These are phyloP conservation scores for Thalassiosira livingstoniorum DNA, from an alignment of 352 stramenopile genomes.

Conservation along the genomic window DNA sequence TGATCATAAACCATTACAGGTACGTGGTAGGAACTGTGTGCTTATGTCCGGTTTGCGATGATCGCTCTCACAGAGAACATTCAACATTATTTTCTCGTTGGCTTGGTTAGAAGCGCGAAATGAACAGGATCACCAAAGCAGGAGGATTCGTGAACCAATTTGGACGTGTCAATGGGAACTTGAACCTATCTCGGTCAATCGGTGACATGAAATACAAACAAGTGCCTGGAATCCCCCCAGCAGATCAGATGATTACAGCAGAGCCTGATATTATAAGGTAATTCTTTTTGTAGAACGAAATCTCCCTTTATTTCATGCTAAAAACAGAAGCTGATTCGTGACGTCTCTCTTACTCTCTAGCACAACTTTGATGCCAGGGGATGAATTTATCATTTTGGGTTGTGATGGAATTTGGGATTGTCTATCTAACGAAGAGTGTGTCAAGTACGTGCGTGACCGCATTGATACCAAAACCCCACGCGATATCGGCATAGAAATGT, in stretches of 20 bases:
- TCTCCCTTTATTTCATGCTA: conserved; percentile 7
- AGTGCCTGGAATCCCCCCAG: conserved; percentile 74
- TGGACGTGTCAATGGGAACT: conserved; percentile 90
- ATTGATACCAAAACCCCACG: conserved; percentile 76
- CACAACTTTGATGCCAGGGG: conserved; percentile 66
- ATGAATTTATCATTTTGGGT: conserved; percentile 89
- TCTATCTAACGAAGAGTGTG: conserved; percentile 88
- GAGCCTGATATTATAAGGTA: conserved; percentile 88
- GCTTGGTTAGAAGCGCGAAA: conserved; percentile 64
- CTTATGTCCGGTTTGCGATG: too few species aligned
- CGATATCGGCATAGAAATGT: conserved; percentile 86
- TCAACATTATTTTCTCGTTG: neutral
- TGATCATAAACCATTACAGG: conserved; percentile 86
- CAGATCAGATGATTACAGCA: conserved; percentile 90
- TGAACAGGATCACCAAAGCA: conserved; percentile 83
- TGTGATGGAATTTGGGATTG: conserved; percentile 92
- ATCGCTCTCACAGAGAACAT: too few species aligned
- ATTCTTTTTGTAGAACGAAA: conserved; percentile 25
- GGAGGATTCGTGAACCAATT: conserved; percentile 89
- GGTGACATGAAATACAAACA: conserved; percentile 91
- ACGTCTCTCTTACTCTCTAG: conserved; percentile 27
- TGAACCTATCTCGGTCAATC: conserved; percentile 90
- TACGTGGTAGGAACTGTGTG: conserved; percentile 26
- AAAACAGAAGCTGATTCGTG: too few species aligned
- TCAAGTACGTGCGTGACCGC: conserved; percentile 84